These are phyloP conservation scores for Rhizophlyctis rosea DNA, from an alignment of 192 early-diverging fungal genomes.

Conservation along the genomic window DNA sequence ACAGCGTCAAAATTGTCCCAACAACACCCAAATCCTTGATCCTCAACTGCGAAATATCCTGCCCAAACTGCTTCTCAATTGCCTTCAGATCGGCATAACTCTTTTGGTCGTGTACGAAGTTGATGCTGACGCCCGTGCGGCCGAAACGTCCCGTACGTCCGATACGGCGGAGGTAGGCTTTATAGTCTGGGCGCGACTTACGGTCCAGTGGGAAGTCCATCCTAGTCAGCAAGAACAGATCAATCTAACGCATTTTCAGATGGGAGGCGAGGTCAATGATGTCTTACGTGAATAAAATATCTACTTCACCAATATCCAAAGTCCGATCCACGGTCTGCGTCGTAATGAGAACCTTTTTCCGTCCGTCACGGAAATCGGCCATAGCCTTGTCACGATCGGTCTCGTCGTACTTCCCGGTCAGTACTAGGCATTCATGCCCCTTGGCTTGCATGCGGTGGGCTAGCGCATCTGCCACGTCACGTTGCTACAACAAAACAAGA, in stretches of 20 bases:
- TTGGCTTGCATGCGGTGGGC: slow-evolving; percentile 68
- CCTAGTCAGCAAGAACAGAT: too few species aligned
- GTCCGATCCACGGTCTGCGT: slow-evolving; percentile 96
- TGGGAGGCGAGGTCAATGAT: not conserved
- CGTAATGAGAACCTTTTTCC: slow-evolving; percentile 90
- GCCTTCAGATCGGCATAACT: slow-evolving; percentile 73
- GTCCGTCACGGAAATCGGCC: slow-evolving; percentile 86
- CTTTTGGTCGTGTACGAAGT: slow-evolving; percentile 84
- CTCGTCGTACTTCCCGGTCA: slow-evolving; percentile 81
- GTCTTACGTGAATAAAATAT: slow-evolving; percentile 77
- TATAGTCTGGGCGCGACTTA: slow-evolving; percentile 68
- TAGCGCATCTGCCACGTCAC: slow-evolving; percentile 81
- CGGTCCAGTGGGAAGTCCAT: slow-evolving; percentile 85
- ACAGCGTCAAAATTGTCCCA: slow-evolving; percentile 83
- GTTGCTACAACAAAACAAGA: slow-evolving; percentile 40
- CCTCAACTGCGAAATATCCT: slow-evolving; percentile 73
- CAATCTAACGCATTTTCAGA: not conserved
- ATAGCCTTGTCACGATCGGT: slow-evolving; percentile 85
- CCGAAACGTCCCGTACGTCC: slow-evolving; percentile 98
- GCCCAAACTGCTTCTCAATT: slow-evolving; percentile 78
- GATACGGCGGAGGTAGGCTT: slow-evolving; percentile 97
- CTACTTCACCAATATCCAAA: slow-evolving; percentile 94
- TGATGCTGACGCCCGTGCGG: slow-evolving; percentile 88
- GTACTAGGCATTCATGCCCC: slow-evolving; percentile 77
- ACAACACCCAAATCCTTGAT: slow-evolving; percentile 80